Evolutionary conservation across 306 rosid genomes (phyloP).

Genomic region (Oxytropis ochrocephala): DNA sequence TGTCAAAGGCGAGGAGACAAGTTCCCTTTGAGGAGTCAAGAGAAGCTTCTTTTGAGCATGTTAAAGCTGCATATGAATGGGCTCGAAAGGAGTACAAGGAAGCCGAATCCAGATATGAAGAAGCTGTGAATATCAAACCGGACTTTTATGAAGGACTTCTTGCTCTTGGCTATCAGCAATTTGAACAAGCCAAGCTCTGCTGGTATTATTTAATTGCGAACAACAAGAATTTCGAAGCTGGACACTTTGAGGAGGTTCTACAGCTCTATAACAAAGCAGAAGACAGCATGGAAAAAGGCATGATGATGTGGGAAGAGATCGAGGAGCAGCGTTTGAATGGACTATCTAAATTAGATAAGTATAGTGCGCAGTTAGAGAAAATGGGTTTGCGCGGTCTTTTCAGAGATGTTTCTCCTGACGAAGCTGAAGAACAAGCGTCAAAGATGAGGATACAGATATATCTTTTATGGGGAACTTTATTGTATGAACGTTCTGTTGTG

Average conservation of each 20-base stretch:
- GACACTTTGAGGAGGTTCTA: slow-evolving; percentile 53
- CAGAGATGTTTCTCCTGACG: slow-evolving; percentile 56
- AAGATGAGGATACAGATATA: slow-evolving; percentile 75
- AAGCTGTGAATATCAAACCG: slow-evolving; percentile 60
- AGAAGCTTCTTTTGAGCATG: slow-evolving; percentile 41
- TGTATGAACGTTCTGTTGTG: slow-evolving; percentile 86
- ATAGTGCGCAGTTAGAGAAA: slow-evolving; percentile 48
- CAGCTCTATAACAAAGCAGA: slow-evolving; percentile 84
- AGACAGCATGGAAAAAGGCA: slow-evolving; percentile 88
- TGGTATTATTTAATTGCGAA: slow-evolving; percentile 62
- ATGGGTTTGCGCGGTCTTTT: slow-evolving; percentile 59
- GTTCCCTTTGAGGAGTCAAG: slow-evolving; percentile 40
- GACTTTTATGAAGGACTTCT: slow-evolving; percentile 81
- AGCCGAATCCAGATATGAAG: slow-evolving; percentile 68
- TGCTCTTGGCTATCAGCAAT: slow-evolving; percentile 83
- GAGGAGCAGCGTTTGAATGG: slow-evolving; percentile 81
- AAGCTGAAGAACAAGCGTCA: slow-evolving; percentile 64
- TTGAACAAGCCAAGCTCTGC: slow-evolving; percentile 84
- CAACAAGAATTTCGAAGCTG: slow-evolving; percentile 40
- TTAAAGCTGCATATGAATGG: slow-evolving; percentile 65
- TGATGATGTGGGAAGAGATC: slow-evolving; percentile 78
- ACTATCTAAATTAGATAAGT: slow-evolving; percentile 63
- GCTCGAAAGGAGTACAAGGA: slow-evolving; percentile 62
- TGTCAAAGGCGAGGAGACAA: slow-evolving; percentile 73
- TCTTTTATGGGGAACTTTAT: slow-evolving; percentile 83